Evolutionary conservation across 2,329 filamentous ascomycete species (phyloP).

Genomic region (Paraphaeosphaeria minitans): DNA sequence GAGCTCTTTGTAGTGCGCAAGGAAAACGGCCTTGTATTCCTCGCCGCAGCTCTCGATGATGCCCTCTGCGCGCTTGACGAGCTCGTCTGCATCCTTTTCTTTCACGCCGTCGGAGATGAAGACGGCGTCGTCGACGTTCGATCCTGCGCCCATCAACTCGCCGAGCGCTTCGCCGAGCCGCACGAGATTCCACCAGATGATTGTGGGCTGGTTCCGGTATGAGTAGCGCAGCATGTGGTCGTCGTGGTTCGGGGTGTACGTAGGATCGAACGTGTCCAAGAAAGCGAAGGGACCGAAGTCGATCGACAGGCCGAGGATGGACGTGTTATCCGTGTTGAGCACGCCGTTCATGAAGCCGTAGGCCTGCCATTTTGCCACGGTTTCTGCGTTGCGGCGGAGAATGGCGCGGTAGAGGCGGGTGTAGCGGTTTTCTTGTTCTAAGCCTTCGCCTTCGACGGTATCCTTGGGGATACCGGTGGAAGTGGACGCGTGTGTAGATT

Average conservation of each 20-base stretch:
- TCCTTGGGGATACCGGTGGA: constrained; percentile 58
- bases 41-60: constrained; percentile 81
- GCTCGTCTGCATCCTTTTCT: constrained; percentile 68
- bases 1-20: constrained; percentile 84
- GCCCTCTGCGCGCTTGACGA: constrained; percentile 80
- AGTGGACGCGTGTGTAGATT: constrained; percentile 53
- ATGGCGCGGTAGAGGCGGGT: constrained; percentile 86
- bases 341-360: constrained; percentile 99
- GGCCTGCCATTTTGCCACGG: constrained; percentile 92
- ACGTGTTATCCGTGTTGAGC: constrained; percentile 97
- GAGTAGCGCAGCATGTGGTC: constrained; percentile 85
- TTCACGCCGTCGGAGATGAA: constrained; percentile 76
- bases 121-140: constrained; percentile 69
- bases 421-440: constrained; percentile 82
- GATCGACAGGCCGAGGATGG: constrained; percentile 83
- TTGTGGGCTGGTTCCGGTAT: constrained; percentile 91
- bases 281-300: constrained; percentile 98
- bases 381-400: constrained; percentile 80
- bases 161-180: constrained; percentile 87
- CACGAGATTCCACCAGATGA: constrained; percentile 99
- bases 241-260: constrained; percentile 96
- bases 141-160: constrained; percentile 81
- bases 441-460: constrained; percentile 68
- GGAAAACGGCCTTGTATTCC: constrained; percentile 86
- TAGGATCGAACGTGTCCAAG: constrained; percentile 93